Evolutionary conservation across 2,329 filamentous ascomycete species (phyloP).

Genomic region (Fusarium sp.): DNA sequence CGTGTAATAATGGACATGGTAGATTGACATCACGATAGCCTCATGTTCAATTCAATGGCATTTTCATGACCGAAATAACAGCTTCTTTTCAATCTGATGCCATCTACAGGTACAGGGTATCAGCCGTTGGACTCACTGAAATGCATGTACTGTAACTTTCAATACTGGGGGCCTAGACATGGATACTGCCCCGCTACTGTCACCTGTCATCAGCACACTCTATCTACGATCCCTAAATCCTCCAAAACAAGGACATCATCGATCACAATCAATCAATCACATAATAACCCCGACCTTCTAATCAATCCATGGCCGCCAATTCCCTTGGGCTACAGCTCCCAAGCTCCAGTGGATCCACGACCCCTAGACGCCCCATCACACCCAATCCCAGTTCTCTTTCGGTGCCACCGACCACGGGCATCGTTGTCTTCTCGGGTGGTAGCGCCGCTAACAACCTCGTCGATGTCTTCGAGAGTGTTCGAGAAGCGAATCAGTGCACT

Average conservation of each 20-base stretch:
- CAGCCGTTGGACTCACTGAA: not conserved
- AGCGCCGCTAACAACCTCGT: conserved; percentile 96
- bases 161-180: conserved; percentile 16
- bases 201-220: conserved; percentile 28
- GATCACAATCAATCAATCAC: conserved; percentile 3
- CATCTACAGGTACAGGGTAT: too few species aligned
- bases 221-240: not conserved
- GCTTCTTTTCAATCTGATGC: too few species aligned
- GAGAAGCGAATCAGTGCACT: conserved; percentile 73
- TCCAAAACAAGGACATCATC: not conserved
- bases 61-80: not conserved
- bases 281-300: conserved; percentile 21
- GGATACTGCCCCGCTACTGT: conserved; percentile 15
- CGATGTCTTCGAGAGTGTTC: conserved; percentile 82
- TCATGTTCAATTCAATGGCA: not conserved
- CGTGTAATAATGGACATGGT: not conserved
- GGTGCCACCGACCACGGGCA: conserved; percentile 51
- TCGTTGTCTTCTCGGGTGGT: conserved; percentile 91
- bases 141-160: not conserved
- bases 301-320: conserved; percentile 32
- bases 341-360: conserved; percentile 40
- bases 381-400: conserved; percentile 26
- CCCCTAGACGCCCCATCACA: conserved; percentile 38
- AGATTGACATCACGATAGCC: not conserved
- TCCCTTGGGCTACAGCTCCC: conserved; percentile 44